Conservation (phyloP, 805 yeast species). For the Barnettozyma populi region DNA sequence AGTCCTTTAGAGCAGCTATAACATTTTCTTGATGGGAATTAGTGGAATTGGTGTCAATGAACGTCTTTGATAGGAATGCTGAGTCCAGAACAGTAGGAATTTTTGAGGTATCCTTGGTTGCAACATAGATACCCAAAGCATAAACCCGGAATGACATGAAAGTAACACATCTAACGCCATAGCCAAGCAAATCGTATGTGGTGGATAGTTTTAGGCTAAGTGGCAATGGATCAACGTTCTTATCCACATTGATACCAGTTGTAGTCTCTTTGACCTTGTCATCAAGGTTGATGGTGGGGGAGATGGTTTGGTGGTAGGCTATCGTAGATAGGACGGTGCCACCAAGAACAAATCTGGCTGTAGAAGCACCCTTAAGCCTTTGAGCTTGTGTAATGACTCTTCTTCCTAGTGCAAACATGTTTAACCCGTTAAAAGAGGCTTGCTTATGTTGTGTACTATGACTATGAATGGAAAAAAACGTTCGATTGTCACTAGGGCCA, state of each 20-base stretch:
- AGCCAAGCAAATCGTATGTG: conserved; percentile 58
- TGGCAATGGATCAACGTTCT: conserved; percentile 39
- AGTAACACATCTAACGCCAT: conserved; percentile 80
- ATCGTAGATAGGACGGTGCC: background rate
- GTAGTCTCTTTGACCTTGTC: conserved; percentile 9
- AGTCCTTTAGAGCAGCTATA: conserved; percentile 42
- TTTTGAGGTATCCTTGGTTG: conserved; percentile 46
- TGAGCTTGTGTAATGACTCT: background rate
- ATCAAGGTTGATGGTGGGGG: conserved; percentile 9
- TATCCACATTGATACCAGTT: conserved; percentile 40
- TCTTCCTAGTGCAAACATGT: background rate
- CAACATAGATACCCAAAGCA: conserved; percentile 78
- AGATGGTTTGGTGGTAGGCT: background rate
- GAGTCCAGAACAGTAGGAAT: conserved; percentile 39
- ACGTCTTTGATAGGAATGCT: conserved; percentile 32
- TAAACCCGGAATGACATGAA: conserved; percentile 80
- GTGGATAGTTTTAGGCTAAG: conserved; percentile 25
- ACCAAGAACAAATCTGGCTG: background rate
- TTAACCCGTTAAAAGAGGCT: background rate
- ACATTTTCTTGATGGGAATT: conserved; percentile 37
- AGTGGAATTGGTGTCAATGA: conserved; percentile 29
- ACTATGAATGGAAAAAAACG: too few relatives aligned
- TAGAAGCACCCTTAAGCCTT: background rate
- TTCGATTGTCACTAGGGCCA: too few relatives aligned
- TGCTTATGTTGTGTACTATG: too few relatives aligned